Evolutionary conservation across 1,284 basidiomycete genomes (phyloP), one percentile per base, ranked within the genome.

Genomic region (Kwoniella shivajii): DNA sequence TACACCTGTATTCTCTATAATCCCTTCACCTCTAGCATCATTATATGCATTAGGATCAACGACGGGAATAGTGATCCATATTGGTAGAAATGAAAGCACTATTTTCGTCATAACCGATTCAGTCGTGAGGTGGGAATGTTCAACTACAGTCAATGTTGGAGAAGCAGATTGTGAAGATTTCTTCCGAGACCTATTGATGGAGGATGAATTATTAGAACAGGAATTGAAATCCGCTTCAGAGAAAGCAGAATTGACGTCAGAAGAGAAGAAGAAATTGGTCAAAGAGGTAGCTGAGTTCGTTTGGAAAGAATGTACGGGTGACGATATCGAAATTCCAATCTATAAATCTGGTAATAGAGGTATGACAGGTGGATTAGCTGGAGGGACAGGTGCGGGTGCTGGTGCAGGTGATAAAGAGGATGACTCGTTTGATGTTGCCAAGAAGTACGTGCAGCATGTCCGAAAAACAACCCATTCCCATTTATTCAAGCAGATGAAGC

Each of bases 1-100:
- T 73, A 86, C 88, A 41, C 89, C 95, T 4, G 89, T 86, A 27
- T 85, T 97, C 63, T 85, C 85, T 41, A 82, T 96, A 63, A 82
- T 95, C 39, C 89, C 95, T 60, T 86, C 90, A 2, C 88, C 94
- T 5, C 84, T 95, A 69, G 85, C 89, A 4, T 88, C 90, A 59
- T 81, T 92, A 54, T 96, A 88, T 76, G 87, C 90, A 20, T 85
- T 86, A n/a, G 88, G 88, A 64, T 82, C 83, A 33, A 82, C 90
- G 59, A 87, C 81, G 50, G 93, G 91, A 31, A 79, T 95, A 48
- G 85, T 94, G 29, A 82, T 98, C 50, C 93, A 97, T 75, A 84
- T 98, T 60, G 90, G 88, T 42, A 82, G 85, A 57, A 82, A 88
- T 56, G 89, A 61, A 33, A 68, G 89, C 6, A 88, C 91, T 63